Percentiles rank a stretch among this genome's conserved stretches.
Conservation (phyloP, 371 early-diverging fungal genomes). For the Dichotomocladium elegans region DNA sequence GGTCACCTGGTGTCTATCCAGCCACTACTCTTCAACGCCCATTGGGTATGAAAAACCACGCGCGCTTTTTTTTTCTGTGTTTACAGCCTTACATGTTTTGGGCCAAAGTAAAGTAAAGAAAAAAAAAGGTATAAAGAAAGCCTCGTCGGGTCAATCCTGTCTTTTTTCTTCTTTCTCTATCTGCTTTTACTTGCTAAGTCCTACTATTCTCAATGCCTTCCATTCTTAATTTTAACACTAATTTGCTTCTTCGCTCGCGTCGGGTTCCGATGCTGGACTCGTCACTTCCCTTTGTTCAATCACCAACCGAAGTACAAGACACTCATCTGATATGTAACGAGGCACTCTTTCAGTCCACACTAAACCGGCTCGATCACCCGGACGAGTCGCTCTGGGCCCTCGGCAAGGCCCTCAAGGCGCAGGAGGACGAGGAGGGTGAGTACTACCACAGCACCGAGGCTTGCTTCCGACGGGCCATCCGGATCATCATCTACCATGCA, state of each 20-base stretch:
- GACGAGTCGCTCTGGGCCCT: conserved; percentile 3
- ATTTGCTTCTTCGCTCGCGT: neutral
- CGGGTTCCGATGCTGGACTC: neutral
- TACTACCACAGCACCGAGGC: neutral
- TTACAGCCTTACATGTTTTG: no score
- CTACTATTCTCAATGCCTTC: no score
- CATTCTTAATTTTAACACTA: neutral
- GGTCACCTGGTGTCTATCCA: no score
- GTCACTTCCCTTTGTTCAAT: neutral
- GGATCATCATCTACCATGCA: conserved; percentile 4
- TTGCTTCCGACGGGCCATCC: conserved; percentile 4
- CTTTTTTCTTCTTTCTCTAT: no score
- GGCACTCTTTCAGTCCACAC: neutral
- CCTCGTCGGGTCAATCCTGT: no score
- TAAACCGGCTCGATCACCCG: neutral
- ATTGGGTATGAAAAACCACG: no score
- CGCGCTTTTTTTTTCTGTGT: no score
- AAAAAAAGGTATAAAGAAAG: no score
- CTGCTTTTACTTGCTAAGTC: no score
- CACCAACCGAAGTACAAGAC: neutral
- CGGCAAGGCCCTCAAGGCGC: neutral
- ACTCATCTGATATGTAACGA: neutral
- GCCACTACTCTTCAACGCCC: no score
- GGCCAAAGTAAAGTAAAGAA: no score
- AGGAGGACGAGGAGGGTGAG: neutral